Evolutionary conservation across 352 stramenopile species (phyloP), one percentile per base, ranked within the genome.

Genomic region (Nothophytophthora sp.): DNA sequence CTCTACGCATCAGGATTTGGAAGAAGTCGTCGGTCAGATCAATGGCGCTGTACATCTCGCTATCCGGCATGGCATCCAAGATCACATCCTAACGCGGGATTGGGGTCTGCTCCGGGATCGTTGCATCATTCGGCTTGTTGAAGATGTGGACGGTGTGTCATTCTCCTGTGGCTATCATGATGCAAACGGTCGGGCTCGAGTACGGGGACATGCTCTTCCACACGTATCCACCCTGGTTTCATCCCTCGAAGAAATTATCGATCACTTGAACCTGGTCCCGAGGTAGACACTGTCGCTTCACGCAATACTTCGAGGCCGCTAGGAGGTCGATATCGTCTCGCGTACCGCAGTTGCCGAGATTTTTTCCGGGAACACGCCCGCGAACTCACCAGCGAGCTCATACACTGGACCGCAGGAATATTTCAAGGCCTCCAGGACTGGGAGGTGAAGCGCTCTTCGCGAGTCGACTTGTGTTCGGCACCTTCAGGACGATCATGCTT

Each of bases 1-100:
- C 29, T 30, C 20, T 60, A 6, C 22, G 43, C 29, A 55, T 55
- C 1, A 59, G 35, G 35, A 55, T 47, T 7, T 59, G 46, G 39
- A 55, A 55, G 8, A 61, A 56, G 4, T 24, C 43, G 11, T 56
- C 44, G 0, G 12, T 48, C 24, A 75, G 22, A 19, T 81, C 60
- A 4, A 77, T 49, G 0, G 43, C 18, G 8, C 53, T 70, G 28
- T 70, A 77, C 5, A 70, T 63, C 9, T 38, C 66, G 13, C 63
- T 72, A 11, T 43, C 50, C 9, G 20, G 1, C 49, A 68, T 76
- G 37, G 0, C 20, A 22, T 65, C 20, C 5, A 60, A 20, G 7
- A 69, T 27, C 1, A 71, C 24, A 16, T 65, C 60, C 18, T 70
- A 60, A 0, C 60, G 30, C 1, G 55, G 51, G 12, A 71, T 69